These are phyloP conservation scores for Colletotrichum costaricense DNA, from an alignment of 2,329 filamentous ascomycete species.

Conservation along the genomic window DNA sequence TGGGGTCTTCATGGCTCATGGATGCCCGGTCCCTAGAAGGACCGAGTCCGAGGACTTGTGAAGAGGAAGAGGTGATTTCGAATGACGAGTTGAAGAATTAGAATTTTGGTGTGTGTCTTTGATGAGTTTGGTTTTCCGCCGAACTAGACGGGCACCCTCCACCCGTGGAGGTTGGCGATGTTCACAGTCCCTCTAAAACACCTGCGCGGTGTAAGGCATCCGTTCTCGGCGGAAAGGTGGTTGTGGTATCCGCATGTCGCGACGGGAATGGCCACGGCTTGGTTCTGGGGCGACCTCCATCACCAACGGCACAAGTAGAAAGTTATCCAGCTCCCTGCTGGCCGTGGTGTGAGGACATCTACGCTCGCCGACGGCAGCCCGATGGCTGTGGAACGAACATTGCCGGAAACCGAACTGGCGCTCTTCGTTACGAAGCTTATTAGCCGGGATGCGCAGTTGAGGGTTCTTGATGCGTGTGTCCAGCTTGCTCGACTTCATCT, in stretches of 20 bases:
- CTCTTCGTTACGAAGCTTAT: conserved; percentile 66
- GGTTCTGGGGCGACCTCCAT: conserved; percentile 26
- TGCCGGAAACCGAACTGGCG: conserved; percentile 70
- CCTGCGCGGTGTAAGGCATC: conserved; percentile 11
- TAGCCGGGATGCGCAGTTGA: conserved; percentile 67
- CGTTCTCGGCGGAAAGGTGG: background rate
- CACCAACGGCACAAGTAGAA: conserved; percentile 37
- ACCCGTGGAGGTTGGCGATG: background rate
- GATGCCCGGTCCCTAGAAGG: conserved; percentile 2
- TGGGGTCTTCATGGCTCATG: conserved; percentile 27
- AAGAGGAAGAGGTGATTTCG: background rate
- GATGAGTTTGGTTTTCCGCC: conserved; percentile 1
- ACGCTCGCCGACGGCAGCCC: conserved; percentile 63
- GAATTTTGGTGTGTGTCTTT: conserved; percentile 1
- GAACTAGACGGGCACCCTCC: background rate
- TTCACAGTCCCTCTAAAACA: background rate
- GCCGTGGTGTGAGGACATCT: conserved; percentile 58
- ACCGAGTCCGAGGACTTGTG: conserved; percentile 22
- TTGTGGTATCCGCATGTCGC: conserved; percentile 5
- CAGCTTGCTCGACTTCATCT: conserved; percentile 62
- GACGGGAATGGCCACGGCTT: background rate
- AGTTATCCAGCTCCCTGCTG: conserved; percentile 34
- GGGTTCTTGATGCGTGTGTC: conserved; percentile 70
- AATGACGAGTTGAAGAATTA: conserved; percentile 9
- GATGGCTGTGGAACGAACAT: conserved; percentile 71